Conservation (phyloP, 2,329 filamentous ascomycete species). For the Helotiales sp. region DNA sequence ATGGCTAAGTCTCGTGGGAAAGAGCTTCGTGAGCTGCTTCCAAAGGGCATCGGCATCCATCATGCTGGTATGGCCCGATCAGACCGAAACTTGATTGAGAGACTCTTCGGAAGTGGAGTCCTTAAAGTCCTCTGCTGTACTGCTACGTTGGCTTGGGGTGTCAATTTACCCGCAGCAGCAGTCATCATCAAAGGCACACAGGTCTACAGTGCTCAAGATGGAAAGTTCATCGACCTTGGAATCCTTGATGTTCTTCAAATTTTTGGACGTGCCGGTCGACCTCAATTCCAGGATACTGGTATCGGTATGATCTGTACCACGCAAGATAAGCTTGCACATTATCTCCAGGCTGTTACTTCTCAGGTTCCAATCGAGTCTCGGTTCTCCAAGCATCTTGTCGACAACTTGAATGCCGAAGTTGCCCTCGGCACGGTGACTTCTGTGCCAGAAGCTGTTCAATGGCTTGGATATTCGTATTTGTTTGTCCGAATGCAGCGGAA, state of each 20-base stretch:
- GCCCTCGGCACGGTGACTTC: slow-evolving; percentile 93
- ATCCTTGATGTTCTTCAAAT: slow-evolving; percentile 98
- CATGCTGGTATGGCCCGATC: slow-evolving; percentile 95
- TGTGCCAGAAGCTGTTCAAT: slow-evolving; percentile 88
- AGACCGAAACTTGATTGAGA: slow-evolving; percentile 94
- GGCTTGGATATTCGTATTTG: slow-evolving; percentile 96
- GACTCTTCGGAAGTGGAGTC: slow-evolving; percentile 87
- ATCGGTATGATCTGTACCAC: slow-evolving; percentile 98
- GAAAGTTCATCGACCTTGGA: slow-evolving; percentile 93
- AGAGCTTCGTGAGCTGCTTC: slow-evolving; percentile 84
- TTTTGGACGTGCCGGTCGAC: slow-evolving; percentile 95
- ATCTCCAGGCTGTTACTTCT: slow-evolving; percentile 88
- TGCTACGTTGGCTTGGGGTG: slow-evolving; percentile 96
- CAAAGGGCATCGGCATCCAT: slow-evolving; percentile 91
- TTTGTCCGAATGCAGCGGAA: slow-evolving; percentile 96
- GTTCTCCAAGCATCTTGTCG: slow-evolving; percentile 89
- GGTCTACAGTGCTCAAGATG: slow-evolving; percentile 92
- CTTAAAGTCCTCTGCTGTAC: slow-evolving; percentile 98
- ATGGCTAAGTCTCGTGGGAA: slow-evolving; percentile 83
- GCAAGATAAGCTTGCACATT: slow-evolving; percentile 89
- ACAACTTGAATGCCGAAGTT: slow-evolving; percentile 96
- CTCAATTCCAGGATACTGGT: slow-evolving; percentile 95
- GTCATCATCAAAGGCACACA: slow-evolving; percentile 98
- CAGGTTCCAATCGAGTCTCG: slow-evolving; percentile 97
- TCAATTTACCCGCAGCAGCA: slow-evolving; percentile 94